Conservation (phyloP, 345 rosid genomes). For the Nasturtium officinale region DNA sequence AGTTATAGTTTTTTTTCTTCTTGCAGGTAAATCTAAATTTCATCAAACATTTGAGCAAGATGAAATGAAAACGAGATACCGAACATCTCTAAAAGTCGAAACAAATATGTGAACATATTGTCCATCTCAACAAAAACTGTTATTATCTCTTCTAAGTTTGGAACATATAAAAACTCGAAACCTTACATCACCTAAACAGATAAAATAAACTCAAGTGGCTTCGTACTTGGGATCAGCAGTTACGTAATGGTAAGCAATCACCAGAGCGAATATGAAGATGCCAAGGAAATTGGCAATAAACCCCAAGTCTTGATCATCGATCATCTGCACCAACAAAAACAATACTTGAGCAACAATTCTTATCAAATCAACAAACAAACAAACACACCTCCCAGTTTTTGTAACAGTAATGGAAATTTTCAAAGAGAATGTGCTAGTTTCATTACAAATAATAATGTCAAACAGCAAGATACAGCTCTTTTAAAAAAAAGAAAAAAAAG, state of each 20-base stretch:
- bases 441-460: background rate
- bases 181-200: slow-evolving; percentile 9
- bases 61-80: background rate
- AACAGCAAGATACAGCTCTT: background rate
- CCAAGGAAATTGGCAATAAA: slow-evolving; percentile 82
- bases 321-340: slow-evolving; percentile 63
- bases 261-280: slow-evolving; percentile 68
- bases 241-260: slow-evolving; percentile 81
- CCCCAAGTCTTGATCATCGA: slow-evolving; percentile 77
- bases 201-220: slow-evolving; percentile 49
- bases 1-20: background rate
- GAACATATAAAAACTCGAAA: slow-evolving; percentile 1
- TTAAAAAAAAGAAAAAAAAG: background rate
- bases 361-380: slow-evolving; percentile 3
- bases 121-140: slow-evolving; percentile 4
- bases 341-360: slow-evolving; percentile 26
- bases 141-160: slow-evolving; percentile 26
- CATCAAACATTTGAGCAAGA: background rate
- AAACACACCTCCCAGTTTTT: background rate
- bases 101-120: background rate
- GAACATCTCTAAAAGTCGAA: background rate
- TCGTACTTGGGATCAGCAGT: slow-evolving; percentile 88
- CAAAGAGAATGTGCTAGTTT: background rate
- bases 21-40: background rate
- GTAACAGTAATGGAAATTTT: background rate